Conservation (phyloP, 1,139 yeast genomes). For the Debaryomyces psychrophilus region DNA sequence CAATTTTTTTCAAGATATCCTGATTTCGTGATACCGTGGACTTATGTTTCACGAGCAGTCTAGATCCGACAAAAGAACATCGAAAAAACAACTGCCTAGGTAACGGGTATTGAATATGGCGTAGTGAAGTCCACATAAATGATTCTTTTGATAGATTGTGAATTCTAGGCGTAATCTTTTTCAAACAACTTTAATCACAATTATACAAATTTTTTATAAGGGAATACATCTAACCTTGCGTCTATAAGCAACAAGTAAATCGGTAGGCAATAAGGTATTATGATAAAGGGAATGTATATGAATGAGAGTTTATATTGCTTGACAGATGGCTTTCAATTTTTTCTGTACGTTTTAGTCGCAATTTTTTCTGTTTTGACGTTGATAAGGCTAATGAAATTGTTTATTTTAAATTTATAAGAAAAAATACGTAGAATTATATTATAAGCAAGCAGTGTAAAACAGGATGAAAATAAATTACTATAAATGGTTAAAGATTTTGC, state of each 20-base stretch:
- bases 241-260: not conserved
- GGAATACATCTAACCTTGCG: not conserved
- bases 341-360: slow-evolving; percentile 1
- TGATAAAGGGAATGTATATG: not conserved
- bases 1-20: slow-evolving; percentile 7
- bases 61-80: not conserved
- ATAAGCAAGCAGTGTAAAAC: not conserved
- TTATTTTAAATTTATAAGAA: not conserved
- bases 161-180: not conserved
- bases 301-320: not conserved
- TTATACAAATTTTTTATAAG: not conserved
- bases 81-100: not conserved
- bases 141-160: not conserved
- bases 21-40: slow-evolving; percentile 12
- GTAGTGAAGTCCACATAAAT: not conserved
- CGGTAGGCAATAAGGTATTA: not conserved
- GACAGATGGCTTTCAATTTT: not conserved
- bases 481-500: not conserved
- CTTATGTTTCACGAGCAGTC: not conserved
- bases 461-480: not conserved
- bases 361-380: not conserved
- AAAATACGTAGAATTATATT: slow-evolving; percentile 3
- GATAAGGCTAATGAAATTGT: slow-evolving; percentile 1
- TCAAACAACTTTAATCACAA: not conserved
- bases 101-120: not conserved